Evolutionary conservation across 306 rosid species (phyloP).

Genomic region (Amphicarpaea edgeworthii): DNA sequence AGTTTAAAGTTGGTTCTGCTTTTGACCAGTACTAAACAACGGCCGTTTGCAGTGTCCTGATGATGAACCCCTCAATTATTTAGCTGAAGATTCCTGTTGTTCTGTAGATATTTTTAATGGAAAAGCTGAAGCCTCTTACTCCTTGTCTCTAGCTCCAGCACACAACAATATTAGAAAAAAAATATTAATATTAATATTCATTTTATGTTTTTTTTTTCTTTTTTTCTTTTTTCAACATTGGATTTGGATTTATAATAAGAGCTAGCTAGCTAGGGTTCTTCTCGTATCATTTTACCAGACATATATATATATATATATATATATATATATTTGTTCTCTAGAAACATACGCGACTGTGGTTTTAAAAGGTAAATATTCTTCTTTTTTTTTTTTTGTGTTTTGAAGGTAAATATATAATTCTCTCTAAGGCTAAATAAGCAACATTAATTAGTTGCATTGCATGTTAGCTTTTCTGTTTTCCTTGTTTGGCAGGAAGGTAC

Average conservation of each 20-base stretch:
- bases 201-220: not conserved
- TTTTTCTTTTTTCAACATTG: conserved; percentile 10
- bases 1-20: conserved; percentile 45
- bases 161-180: conserved; percentile 5
- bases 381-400: not conserved
- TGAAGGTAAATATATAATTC: not conserved
- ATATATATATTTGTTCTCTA: not conserved
- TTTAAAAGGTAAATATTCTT: not conserved
- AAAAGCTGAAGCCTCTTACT: conserved; percentile 34
- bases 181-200: too few species aligned
- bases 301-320: not conserved
- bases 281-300: conserved; percentile 16
- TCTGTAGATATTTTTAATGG: conserved; percentile 33
- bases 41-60: conserved; percentile 49
- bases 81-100: conserved; percentile 49
- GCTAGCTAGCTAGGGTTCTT: conserved; percentile 25
- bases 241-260: not conserved
- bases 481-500: conserved; percentile 1
- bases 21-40: conserved; percentile 46
- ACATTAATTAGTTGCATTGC: not conserved
- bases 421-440: not conserved
- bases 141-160: conserved; percentile 19
- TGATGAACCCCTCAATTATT: conserved; percentile 57
- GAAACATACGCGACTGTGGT: not conserved
- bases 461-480: not conserved